These are phyloP conservation scores for Pterocarpus santalinus DNA, from an alignment of 306 rosid species.

Conservation along the genomic window DNA sequence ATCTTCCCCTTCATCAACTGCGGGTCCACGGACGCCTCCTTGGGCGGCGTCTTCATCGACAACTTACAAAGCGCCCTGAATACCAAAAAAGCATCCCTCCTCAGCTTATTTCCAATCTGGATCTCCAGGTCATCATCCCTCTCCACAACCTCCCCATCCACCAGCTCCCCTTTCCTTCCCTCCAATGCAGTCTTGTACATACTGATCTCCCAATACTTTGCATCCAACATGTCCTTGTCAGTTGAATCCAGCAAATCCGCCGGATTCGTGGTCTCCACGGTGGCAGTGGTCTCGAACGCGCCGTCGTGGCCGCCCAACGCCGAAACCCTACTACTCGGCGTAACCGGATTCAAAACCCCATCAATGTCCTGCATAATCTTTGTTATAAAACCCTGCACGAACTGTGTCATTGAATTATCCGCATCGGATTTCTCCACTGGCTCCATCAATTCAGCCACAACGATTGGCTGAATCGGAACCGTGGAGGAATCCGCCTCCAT, in stretches of 20 bases:
- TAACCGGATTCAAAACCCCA: constrained; percentile 79
- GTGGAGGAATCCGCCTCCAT: constrained; percentile 99
- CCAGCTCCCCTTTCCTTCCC: constrained; percentile 93
- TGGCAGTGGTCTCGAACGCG: constrained; percentile 88
- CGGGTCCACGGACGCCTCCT: constrained; percentile 89
- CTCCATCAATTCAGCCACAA: constrained; percentile 96
- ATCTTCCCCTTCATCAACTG: constrained; percentile 98
- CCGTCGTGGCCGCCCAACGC: constrained; percentile 80
- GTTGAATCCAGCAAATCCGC: constrained; percentile 97
- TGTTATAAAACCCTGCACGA: constrained; percentile 96
- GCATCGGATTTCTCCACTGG: constrained; percentile 84
- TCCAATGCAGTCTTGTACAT: constrained; percentile 99
- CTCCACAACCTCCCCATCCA: constrained; percentile 83
- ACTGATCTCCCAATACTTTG: constrained; percentile 99
- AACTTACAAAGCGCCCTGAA: constrained; percentile 97
- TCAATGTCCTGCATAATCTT: constrained; percentile 94
- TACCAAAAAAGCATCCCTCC: constrained; percentile 96
- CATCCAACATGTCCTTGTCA: constrained; percentile 98
- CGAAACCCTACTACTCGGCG: constrained; percentile 66
- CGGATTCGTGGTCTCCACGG: constrained; percentile 88
- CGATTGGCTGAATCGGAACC: constrained; percentile 95
- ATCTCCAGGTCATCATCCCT: constrained; percentile 98
- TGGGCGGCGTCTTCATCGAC: constrained; percentile 96
- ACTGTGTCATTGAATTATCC: constrained; percentile 82
- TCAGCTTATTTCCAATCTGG: constrained; percentile 96